Evolutionary conservation across 257 asterid species (phyloP).

Genomic region (Nicotiana sylvestris): DNA sequence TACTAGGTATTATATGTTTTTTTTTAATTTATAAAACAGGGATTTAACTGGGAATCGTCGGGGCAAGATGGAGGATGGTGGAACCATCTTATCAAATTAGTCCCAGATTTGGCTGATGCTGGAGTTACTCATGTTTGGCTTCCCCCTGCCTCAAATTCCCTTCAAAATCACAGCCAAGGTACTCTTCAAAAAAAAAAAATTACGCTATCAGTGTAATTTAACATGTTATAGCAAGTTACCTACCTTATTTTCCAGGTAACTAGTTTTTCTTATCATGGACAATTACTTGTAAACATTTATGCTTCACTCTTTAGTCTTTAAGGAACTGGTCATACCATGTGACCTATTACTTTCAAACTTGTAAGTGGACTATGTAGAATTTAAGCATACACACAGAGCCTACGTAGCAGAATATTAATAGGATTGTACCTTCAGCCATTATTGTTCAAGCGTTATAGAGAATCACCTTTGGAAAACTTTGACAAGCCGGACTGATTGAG

Average conservation of each 20-base stretch:
- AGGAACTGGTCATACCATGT: neutral
- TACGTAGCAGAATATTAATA: no score
- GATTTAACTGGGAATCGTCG: conserved; percentile 59
- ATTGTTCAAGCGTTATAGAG: no score
- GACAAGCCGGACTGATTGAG: no score
- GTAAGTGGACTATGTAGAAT: neutral
- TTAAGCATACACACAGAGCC: no score
- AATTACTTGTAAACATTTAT: neutral
- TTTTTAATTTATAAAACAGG: conserved; percentile 20
- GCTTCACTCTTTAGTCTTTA: neutral
- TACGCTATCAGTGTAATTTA: neutral
- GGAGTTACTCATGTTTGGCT: conserved; percentile 87
- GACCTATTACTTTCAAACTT: neutral
- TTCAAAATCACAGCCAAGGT: conserved; percentile 44
- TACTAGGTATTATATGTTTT: neutral
- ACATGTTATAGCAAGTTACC: neutral
- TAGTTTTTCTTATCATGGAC: neutral
- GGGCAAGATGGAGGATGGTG: conserved; percentile 60
- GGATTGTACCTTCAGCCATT: no score
- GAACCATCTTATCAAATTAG: conserved; percentile 37
- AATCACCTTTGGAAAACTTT: no score
- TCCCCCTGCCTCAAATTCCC: conserved; percentile 83
- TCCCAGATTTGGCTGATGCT: conserved; percentile 55
- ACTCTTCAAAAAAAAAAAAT: no score
- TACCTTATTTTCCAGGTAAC: neutral